Evolutionary conservation across 2,329 filamentous ascomycete species (phyloP).

Genomic region (Aspergillus floridensis): DNA sequence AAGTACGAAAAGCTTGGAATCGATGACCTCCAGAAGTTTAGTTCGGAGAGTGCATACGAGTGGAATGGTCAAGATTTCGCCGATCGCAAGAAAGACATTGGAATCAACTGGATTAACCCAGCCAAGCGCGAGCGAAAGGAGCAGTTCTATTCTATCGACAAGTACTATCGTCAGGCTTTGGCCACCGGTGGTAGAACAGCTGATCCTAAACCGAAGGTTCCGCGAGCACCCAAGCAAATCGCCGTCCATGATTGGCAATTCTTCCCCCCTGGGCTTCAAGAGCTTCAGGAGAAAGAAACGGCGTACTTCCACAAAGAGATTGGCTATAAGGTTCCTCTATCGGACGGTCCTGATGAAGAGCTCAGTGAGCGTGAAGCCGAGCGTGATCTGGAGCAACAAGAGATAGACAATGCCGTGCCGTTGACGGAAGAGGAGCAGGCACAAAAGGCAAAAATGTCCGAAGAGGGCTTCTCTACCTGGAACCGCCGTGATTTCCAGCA

Average conservation of each 20-base stretch:
- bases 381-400: constrained; percentile 79
- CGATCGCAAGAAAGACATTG: constrained; percentile 85
- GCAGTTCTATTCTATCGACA: constrained; percentile 96
- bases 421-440: constrained; percentile 85
- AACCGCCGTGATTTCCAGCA: constrained; percentile 98
- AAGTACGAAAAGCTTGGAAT: constrained; percentile 97
- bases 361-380: constrained; percentile 83
- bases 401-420: constrained; percentile 87
- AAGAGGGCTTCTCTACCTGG: constrained; percentile 89
- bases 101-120: constrained; percentile 95
- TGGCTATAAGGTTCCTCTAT: constrained; percentile 86
- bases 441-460: constrained; percentile 77
- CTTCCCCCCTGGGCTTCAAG: constrained; percentile 77
- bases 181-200: constrained; percentile 74
- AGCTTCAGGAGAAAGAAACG: constrained; percentile 94
- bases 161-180: constrained; percentile 92
- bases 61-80: constrained; percentile 99
- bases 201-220: constrained; percentile 89
- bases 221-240: constrained; percentile 91
- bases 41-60: constrained; percentile 94
- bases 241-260: constrained; percentile 96
- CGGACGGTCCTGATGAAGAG: constrained; percentile 84
- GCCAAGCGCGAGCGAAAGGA: constrained; percentile 98
- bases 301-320: constrained; percentile 96
- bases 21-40: constrained; percentile 96